A percentile compares a stretch with the other conserved stretches of the same genome.
These are phyloP conservation scores for Persicaria tinctoria DNA, from an alignment of 148 eudicot genomes.

Conservation along the genomic window DNA sequence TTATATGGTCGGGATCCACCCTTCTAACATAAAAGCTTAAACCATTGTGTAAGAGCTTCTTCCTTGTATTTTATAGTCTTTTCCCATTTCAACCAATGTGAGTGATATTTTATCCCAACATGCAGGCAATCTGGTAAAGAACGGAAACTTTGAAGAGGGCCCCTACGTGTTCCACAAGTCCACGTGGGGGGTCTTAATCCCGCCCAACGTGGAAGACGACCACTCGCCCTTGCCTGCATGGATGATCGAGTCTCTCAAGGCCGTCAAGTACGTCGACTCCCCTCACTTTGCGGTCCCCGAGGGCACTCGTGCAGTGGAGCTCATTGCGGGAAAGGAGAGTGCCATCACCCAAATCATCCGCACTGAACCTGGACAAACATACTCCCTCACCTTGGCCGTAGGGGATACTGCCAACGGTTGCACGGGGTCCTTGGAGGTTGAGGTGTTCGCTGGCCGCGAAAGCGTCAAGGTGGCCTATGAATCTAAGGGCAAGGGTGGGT, in stretches of 20 bases:
- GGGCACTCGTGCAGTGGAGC: slow-evolving; percentile 46
- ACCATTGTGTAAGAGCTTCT: too few species aligned
- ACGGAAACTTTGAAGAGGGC: slow-evolving; percentile 66
- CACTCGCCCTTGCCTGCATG: slow-evolving; percentile 58
- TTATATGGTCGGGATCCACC: too few species aligned
- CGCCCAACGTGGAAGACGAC: slow-evolving; percentile 43
- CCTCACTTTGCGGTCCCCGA: slow-evolving; percentile 60
- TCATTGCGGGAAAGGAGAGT: slow-evolving; percentile 66
- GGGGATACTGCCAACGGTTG: slow-evolving; percentile 11
- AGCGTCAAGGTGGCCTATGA: background rate
- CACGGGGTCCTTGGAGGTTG: slow-evolving; percentile 10
- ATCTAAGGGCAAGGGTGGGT: slow-evolving; percentile 11
- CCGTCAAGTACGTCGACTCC: slow-evolving; percentile 71
- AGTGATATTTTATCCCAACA: background rate
- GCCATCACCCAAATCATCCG: slow-evolving; percentile 47
- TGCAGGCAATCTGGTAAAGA: slow-evolving; percentile 61
- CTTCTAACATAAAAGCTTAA: too few species aligned
- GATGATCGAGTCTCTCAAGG: slow-evolving; percentile 71
- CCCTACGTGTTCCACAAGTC: slow-evolving; percentile 64
- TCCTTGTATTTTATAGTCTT: too few species aligned
- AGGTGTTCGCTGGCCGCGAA: background rate
- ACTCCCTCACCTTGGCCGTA: background rate
- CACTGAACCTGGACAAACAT: background rate
- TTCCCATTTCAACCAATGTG: too few species aligned
- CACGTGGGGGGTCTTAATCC: slow-evolving; percentile 72